Conservation (phyloP, 352 stramenopile genomes). For the Phytophthora podocarpi region DNA sequence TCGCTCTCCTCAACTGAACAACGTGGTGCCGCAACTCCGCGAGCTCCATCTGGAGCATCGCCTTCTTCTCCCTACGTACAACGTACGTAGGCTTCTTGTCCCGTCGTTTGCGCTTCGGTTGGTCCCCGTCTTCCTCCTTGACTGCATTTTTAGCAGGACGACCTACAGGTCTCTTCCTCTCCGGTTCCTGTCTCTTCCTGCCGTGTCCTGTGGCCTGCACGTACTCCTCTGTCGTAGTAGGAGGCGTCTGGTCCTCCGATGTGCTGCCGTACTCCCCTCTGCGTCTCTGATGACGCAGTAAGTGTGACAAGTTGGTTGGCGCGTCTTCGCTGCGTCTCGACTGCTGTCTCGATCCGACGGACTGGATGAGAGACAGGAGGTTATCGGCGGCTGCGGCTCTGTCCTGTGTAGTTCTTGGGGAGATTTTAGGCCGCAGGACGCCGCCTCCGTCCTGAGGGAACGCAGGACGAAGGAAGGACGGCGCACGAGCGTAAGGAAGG, state of each 20-base stretch:
- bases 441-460: conserved; percentile 30
- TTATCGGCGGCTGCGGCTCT: conserved; percentile 25
- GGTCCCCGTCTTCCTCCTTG: conserved; percentile 7
- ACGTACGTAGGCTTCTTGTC: conserved; percentile 51
- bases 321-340: not conserved
- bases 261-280: conserved; percentile 12
- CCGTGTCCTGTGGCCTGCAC: conserved; percentile 1
- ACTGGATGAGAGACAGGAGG: conserved; percentile 42
- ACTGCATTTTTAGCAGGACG: conserved; percentile 5
- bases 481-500: not conserved
- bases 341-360: not conserved
- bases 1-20: conserved; percentile 30
- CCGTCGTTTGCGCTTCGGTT: conserved; percentile 16
- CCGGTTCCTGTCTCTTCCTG: conserved; percentile 9
- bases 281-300: not conserved
- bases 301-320: not conserved
- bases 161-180: not conserved
- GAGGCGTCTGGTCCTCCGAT: conserved; percentile 18
- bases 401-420: conserved; percentile 13
- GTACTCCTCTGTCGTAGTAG: not conserved
- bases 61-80: conserved; percentile 53
- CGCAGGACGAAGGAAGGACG: conserved; percentile 21
- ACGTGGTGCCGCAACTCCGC: conserved; percentile 39
- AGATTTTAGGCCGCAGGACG: not conserved
- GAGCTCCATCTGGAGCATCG: conserved; percentile 43